Evolutionary conservation across 23 red algal species (phyloP).

Genomic region (Gracilaria domingensis): DNA sequence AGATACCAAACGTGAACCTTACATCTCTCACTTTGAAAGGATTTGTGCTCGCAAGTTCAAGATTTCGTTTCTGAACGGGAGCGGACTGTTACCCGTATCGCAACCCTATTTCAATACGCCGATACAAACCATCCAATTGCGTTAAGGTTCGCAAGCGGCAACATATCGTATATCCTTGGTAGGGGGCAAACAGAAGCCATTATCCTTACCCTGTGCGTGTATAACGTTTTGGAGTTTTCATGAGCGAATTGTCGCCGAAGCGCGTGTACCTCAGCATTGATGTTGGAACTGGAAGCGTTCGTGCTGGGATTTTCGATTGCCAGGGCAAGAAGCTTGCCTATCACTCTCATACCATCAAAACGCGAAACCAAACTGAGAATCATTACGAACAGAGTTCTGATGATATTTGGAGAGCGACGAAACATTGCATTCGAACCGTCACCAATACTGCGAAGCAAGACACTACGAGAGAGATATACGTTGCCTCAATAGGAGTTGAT

Average conservation of each 20-base stretch:
- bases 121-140: too few relatives aligned
- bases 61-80: too few relatives aligned
- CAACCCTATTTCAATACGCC: too few relatives aligned
- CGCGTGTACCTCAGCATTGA: conserved; percentile 52
- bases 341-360: conserved; percentile 47
- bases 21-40: too few relatives aligned
- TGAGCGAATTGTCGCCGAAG: conserved; percentile 37
- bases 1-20: too few relatives aligned
- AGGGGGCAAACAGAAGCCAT: too few relatives aligned
- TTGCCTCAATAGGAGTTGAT: conserved; percentile 61
- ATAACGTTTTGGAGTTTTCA: too few relatives aligned
- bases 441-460: conserved; percentile 1
- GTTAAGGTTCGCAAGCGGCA: too few relatives aligned
- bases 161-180: too few relatives aligned
- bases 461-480: not conserved
- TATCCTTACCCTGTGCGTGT: too few relatives aligned
- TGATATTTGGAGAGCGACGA: conserved; percentile 71
- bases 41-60: too few relatives aligned
- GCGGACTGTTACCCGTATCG: too few relatives aligned
- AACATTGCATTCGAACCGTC: conserved; percentile 18
- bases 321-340: conserved; percentile 28
- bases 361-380: conserved; percentile 44
- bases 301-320: conserved; percentile 49
- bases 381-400: conserved; percentile 74
- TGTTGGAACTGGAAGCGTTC: conserved; percentile 70